Percentiles rank a stretch among this genome's conserved stretches.
Evolutionary conservation across 352 stramenopile species (phyloP).

Genomic region (Ochromonadaceae sp.): DNA sequence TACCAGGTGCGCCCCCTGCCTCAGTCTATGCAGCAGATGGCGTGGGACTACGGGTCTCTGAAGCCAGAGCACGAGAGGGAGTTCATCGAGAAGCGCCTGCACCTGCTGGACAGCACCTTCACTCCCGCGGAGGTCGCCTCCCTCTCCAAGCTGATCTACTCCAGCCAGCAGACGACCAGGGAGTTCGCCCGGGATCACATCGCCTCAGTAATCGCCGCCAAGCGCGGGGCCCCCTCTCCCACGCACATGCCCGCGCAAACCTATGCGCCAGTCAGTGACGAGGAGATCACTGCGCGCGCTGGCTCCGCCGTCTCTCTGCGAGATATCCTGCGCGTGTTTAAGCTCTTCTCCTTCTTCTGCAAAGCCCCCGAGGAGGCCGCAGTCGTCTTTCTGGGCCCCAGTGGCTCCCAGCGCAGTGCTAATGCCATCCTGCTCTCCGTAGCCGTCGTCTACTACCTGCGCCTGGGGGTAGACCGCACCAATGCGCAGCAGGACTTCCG

Average conservation of each 20-base stretch:
- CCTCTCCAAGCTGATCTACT: conserved; percentile 13
- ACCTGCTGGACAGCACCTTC: background rate
- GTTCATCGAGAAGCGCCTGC: conserved; percentile 30
- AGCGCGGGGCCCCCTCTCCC: too few species aligned
- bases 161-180: background rate
- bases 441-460: conserved; percentile 34
- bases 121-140: background rate
- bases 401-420: too few species aligned
- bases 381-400: too few species aligned
- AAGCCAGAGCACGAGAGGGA: conserved; percentile 33
- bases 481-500: conserved; percentile 22
- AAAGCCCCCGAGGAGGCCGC: background rate
- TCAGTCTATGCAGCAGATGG: conserved; percentile 23
- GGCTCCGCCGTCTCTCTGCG: conserved; percentile 36
- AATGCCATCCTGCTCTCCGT: conserved; percentile 1
- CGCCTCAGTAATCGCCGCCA: too few species aligned
- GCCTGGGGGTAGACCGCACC: conserved; percentile 23
- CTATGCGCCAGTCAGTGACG: conserved; percentile 13
- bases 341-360: conserved; percentile 31
- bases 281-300: conserved; percentile 23
- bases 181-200: conserved; percentile 15
- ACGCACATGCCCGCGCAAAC: conserved; percentile 22
- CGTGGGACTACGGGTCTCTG: conserved; percentile 34
- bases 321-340: conserved; percentile 38
- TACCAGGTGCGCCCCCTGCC: conserved; percentile 28